These are phyloP conservation scores for Chrysosporium queenslandicum DNA, from an alignment of 2,329 filamentous ascomycete species.

Conservation along the genomic window DNA sequence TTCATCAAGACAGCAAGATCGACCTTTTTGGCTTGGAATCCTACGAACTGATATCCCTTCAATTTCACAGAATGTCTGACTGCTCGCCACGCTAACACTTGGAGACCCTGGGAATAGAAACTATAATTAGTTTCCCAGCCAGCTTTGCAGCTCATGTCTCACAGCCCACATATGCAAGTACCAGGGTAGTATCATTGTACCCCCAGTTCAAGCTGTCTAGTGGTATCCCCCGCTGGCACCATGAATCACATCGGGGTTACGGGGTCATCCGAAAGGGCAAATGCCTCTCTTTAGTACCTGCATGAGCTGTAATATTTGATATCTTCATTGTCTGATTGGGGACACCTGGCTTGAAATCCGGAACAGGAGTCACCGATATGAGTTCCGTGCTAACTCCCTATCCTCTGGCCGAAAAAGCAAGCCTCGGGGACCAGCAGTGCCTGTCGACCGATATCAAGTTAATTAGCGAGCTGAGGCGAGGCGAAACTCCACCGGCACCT, in stretches of 20 bases:
- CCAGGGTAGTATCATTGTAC: neutral
- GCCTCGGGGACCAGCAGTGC: neutral
- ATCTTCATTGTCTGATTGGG: neutral
- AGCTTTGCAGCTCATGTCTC: constrained; percentile 1
- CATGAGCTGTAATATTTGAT: neutral
- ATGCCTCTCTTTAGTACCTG: neutral
- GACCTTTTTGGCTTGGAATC: neutral
- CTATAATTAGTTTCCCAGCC: constrained; percentile 2
- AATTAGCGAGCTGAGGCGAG: neutral
- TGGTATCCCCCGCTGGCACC: neutral
- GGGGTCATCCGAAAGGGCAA: neutral
- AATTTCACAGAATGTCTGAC: neutral
- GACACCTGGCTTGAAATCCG: neutral
- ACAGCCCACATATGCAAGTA: constrained; percentile 1
- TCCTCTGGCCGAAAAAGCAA: neutral
- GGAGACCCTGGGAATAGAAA: neutral
- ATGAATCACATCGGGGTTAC: neutral
- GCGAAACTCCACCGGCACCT: neutral
- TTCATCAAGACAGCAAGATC: too few relatives aligned
- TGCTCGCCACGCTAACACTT: neutral
- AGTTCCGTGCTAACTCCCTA: neutral
- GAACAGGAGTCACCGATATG: neutral
- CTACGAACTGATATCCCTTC: neutral
- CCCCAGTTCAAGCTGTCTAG: neutral
- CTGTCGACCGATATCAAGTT: neutral